Evolutionary conservation across 2,329 filamentous ascomycete genomes (phyloP), one percentile per base, ranked within the genome.

Genomic region (Fusarium musae): DNA sequence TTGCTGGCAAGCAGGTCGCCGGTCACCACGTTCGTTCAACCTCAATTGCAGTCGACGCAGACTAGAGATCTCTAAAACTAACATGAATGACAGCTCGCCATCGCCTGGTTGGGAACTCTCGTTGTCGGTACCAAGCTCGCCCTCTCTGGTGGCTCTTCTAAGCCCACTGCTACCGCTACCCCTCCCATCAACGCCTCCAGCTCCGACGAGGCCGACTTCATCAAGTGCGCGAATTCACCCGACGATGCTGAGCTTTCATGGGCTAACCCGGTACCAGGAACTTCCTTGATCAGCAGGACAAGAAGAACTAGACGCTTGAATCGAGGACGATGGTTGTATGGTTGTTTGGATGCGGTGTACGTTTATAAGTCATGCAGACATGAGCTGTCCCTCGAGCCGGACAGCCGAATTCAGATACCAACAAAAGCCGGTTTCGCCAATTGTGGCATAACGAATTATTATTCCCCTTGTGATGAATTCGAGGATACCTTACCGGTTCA

Each of bases 171-270:
- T 47, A 84, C 80, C 52, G 83, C 85, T 66, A 80, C 86, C 56
- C 89, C 89, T 72, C 89, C 89, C 57, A 89, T 91, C 85, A 90
- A 90, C 81, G 89, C 89, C 68, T 86, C 87, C 59, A 89, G 85
- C 83, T 85, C 88, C 78, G 89, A 90, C 79, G 89, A 91, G 84
- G 88, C 86, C 81, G 87, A 90, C 80, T 91, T 91, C 83, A 90
- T 91, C 85, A 89, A 90, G 89, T 90, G 82, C 84, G 87, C 80
- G 74, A 78, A 78, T 79, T 79, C 75, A 56, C 49, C 49, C 7
- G 49, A 49, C 70, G n/a, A 34, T 56, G n/a, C 43, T 59, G 36
- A 37, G 16, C 21, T 40, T 57, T 26, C n/a, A 32, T 59, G 50
- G 47, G 69, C 80, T 82, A 77, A 82, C 74, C 49, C 26, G 23